Evolutionary conservation across 306 rosid species (phyloP).

Genomic region (Trifolium dubium): DNA sequence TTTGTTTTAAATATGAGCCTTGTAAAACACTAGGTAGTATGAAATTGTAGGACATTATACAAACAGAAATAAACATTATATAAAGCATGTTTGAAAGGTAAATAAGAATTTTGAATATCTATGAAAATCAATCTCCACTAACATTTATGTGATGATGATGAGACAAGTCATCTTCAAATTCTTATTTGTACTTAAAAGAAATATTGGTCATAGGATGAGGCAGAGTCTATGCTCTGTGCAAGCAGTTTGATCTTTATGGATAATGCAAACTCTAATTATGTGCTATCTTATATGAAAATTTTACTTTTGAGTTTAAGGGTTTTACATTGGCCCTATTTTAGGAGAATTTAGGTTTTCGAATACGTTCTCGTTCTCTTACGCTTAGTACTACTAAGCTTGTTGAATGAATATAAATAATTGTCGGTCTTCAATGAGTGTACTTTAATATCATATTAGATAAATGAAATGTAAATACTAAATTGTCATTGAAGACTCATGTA

Average conservation of each 20-base stretch:
- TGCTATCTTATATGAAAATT: too few species aligned
- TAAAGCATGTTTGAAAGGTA: conserved; percentile 24
- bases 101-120: conserved; percentile 25
- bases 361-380: too few species aligned
- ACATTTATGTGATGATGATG: conserved; percentile 7
- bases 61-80: not conserved
- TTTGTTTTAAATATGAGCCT: not conserved
- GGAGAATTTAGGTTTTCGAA: too few species aligned
- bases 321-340: too few species aligned
- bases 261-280: not conserved
- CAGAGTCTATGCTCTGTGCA: not conserved
- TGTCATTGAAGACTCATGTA: too few species aligned
- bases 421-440: too few species aligned
- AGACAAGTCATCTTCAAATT: conserved; percentile 33
- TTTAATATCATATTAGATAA: too few species aligned
- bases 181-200: not conserved
- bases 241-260: not conserved
- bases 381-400: too few species aligned
- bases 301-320: too few species aligned
- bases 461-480: too few species aligned
- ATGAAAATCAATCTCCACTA: conserved; percentile 37
- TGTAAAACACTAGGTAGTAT: not conserved
- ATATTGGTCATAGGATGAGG: conserved; percentile 24
- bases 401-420: too few species aligned
- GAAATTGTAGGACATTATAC: conserved; percentile 9